Evolutionary conservation across 1,284 basidiomycete genomes (phyloP), one percentile per base, ranked within the genome.

Genomic region (Rhodotorula sp.): DNA sequence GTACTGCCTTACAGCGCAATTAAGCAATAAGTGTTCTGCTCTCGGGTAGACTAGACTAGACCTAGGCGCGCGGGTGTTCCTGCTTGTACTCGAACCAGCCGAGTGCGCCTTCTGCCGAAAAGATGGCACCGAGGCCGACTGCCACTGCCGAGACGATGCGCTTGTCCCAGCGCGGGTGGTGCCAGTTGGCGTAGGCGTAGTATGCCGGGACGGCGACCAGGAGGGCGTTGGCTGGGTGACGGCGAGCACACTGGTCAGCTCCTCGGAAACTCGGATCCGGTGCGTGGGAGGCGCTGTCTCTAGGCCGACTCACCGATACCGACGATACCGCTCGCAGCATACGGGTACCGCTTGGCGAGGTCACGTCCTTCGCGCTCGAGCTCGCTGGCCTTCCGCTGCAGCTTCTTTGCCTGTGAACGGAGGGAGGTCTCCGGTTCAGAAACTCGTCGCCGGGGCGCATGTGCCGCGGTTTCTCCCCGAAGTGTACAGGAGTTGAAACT

Each of bases 181-280:
- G 79, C 90, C 91, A 92, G 81, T 91, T 85, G 67, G 82, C 80
- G 82, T 90, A 91, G 0, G 86, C 85, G 70, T 87, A 83, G 81
- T 89, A 93, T 3, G 89, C 88, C 46, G 91, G 83, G 5, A 86
- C 82, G 16, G 89, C 88, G 39, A 92, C 78, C 26, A 92, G 81
- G 20, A 85, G 88, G 6, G 89, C 81, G 79, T 93, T 93, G 71
- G 90, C 88, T 89, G 75, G 39, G 8, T 14, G 12, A 43, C n/a
- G 43, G 46, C 31, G 8, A 14, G 23, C 2, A 31, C 26, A 20
- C 12, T 12, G 46, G 43, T 23, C 0, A 54, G 23, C 39, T n/a
- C 18, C 12, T 29, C 54, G 16, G 54, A 26, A 56, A 15, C 26
- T 16, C 26, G 12, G 14, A 34, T 8, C 34, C 34, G 34, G 5